Conservation (phyloP, 345 rosid species). For the Kernera saxatilis region DNA sequence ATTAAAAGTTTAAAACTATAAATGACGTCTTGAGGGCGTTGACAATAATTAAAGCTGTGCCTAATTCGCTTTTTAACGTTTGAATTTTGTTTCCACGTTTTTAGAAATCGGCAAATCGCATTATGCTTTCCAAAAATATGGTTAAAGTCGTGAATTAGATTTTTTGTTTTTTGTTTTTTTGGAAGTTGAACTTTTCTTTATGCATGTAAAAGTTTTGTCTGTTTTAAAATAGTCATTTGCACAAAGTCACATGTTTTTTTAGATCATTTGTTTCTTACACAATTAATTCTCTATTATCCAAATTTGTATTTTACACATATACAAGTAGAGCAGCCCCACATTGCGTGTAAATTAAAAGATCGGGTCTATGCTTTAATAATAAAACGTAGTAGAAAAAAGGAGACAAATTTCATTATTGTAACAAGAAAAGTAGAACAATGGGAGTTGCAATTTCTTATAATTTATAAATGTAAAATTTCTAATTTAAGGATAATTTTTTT, state of each 20-base stretch:
- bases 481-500: neutral
- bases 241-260: slow-evolving; percentile 3
- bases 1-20: neutral
- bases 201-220: neutral
- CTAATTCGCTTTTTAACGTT: neutral
- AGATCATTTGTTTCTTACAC: neutral
- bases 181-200: slow-evolving; percentile 1
- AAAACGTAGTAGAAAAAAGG: neutral
- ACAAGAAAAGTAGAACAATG: neutral
- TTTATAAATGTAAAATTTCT: neutral
- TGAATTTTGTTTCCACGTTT: slow-evolving; percentile 1
- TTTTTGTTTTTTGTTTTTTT: neutral
- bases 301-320: neutral
- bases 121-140: neutral
- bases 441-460: too few relatives aligned
- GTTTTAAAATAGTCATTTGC: neutral
- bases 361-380: neutral
- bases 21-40: slow-evolving; percentile 16
- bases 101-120: neutral
- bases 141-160: neutral
- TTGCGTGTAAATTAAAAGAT: neutral
- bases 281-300: neutral
- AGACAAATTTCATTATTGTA: neutral
- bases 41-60: slow-evolving; percentile 16
- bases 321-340: neutral